Evolutionary conservation across 139 green algal species (phyloP).

Genomic region (Haematococcus sp.): DNA sequence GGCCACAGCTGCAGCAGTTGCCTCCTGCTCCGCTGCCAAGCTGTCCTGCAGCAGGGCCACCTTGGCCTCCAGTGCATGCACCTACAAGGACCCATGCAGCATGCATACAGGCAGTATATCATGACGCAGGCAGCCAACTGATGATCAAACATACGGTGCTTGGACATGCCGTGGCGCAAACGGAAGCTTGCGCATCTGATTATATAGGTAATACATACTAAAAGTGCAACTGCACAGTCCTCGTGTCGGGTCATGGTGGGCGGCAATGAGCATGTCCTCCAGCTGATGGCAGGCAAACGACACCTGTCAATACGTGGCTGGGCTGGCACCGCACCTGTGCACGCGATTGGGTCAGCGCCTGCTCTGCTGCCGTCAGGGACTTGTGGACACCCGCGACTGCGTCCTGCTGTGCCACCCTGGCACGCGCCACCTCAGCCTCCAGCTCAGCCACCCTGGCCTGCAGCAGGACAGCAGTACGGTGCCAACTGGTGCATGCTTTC

Average conservation of each 20-base stretch:
- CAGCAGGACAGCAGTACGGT: neutral
- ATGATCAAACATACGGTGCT: no score
- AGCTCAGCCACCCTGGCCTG: conserved; percentile 6
- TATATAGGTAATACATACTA: no score
- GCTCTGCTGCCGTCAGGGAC: conserved; percentile 11
- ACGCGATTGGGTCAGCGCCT: neutral
- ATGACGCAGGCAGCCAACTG: no score
- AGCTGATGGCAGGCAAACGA: no score
- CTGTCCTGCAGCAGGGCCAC: conserved; percentile 20
- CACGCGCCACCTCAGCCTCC: conserved; percentile 12
- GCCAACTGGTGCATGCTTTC: no score
- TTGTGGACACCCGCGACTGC: conserved; percentile 11
- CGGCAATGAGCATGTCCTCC: no score
- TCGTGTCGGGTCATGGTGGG: no score
- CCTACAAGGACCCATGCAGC: neutral
- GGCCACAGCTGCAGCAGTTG: conserved; percentile 3
- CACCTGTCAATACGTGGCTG: no score
- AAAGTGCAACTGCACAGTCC: no score
- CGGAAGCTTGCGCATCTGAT: no score
- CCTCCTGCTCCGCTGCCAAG: conserved; percentile 22
- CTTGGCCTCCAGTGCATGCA: neutral
- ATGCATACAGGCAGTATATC: neutral
- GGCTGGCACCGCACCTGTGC: neutral
- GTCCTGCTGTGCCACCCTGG: neutral
- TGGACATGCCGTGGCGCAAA: no score